Base-by-base conservation (phyloP, 2,329 filamentous ascomycete species). In the Stagonosporopsis vannaccii region DNA sequence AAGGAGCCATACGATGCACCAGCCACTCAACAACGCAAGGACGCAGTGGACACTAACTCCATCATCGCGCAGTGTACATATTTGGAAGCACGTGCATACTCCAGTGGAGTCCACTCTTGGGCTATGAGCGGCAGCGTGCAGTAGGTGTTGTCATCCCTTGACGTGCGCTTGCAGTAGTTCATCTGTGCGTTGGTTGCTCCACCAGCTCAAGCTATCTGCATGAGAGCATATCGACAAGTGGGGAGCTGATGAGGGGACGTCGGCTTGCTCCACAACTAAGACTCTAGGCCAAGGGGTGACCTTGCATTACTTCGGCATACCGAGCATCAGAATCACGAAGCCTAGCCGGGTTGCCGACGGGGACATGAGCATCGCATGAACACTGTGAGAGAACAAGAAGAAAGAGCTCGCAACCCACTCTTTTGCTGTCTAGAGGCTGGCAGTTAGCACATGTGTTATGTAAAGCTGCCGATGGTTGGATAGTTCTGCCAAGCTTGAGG, bases 261-360 rank as follows among this genome's bases (percentile, higher is more conserved):
- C 26, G 28, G 37, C 42, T 33, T 39, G 53, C 37, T 44, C 43
- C 47, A 39, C 47, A 37, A 25, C 12, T 19, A 37, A 48, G 37
- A 25, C 13, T 26, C 25, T 39, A 23, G 28, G 13, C 23, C 20
- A 28, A 3, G 42, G 6, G 19, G 12, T 47, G 23, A 40, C 20
- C 8, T 23, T 22, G 15, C 40, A 30, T 15, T 23, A 43, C 23
- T 42, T 46, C 53, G 47, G 53, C 41, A 46, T 51, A 23, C 53
- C 41, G 46, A 56, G 26, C 43, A 5, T 8, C 7, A 13, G 30
- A 41, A 23, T 19, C 7, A 26, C 17, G 6, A 25, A 6, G 17
- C 40, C 12, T n/a, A 33, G 22, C 36, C 37, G 51, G 45, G 22
- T n/a, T 43, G 20, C 32, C 51, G 37, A 13, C 13, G 13, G 12